These are phyloP conservation scores for Cordia subcordata DNA, from an alignment of 257 asterid species.

Conservation along the genomic window DNA sequence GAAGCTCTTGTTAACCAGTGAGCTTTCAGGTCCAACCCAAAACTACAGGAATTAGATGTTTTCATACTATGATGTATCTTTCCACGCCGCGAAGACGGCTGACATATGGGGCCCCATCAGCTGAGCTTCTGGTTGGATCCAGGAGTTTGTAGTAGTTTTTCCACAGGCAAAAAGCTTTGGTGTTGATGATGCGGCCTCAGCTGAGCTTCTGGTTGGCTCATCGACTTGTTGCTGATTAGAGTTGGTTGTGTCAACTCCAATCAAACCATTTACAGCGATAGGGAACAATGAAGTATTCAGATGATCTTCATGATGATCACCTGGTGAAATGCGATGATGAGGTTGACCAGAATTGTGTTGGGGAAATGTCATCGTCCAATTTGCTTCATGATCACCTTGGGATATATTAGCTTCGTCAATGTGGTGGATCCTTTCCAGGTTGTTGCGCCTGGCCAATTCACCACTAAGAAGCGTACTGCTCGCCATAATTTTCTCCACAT, in stretches of 20 bases:
- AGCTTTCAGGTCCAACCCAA: constrained; percentile 21
- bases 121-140: constrained; percentile 55
- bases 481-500: constrained; percentile 75
- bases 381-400: constrained; percentile 25
- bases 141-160: constrained; percentile 27
- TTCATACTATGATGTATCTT: constrained; percentile 68
- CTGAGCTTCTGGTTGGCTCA: constrained; percentile 24
- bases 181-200: too few relatives aligned
- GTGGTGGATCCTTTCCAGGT: constrained; percentile 13
- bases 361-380: constrained; percentile 55
- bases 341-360: constrained; percentile 37
- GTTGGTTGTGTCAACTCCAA: constrained; percentile 25
- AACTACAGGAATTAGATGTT: too few relatives aligned
- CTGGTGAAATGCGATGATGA: constrained; percentile 23
- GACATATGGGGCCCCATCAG: constrained; percentile 75
- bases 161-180: constrained; percentile 38
- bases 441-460: constrained; percentile 66
- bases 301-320: constrained; percentile 18
- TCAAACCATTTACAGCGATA: constrained; percentile 21
- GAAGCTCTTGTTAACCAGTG: constrained; percentile 15
- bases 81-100: constrained; percentile 84
- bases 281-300: constrained; percentile 28
- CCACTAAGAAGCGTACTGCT: constrained; percentile 78
- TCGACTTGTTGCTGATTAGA: constrained; percentile 21
- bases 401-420: constrained; percentile 16